Evolutionary conservation across 352 stramenopile species (phyloP).

Genomic region (Globisporangium recalcitrans): DNA sequence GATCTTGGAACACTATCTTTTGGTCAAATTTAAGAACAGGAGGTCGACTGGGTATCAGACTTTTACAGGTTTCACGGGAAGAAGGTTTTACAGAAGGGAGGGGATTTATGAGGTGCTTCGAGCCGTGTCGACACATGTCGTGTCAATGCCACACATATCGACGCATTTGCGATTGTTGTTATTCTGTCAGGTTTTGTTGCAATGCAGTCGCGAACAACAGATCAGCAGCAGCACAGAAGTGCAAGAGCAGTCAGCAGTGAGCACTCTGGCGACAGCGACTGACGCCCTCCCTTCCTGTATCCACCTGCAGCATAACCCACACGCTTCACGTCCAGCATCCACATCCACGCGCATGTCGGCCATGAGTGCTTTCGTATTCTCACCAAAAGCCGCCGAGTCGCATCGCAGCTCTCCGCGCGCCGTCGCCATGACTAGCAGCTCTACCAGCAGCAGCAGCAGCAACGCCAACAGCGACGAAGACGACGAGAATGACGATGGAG

Average conservation of each 20-base stretch:
- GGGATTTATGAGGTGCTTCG: too few relatives aligned
- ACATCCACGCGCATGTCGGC: neutral
- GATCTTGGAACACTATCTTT: too few relatives aligned
- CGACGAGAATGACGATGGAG: conserved; percentile 17
- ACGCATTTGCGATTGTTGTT: too few relatives aligned
- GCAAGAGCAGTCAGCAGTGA: too few relatives aligned
- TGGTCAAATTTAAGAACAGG: too few relatives aligned
- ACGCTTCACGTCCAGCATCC: neutral
- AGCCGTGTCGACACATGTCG: too few relatives aligned
- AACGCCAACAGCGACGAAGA: conserved; percentile 15
- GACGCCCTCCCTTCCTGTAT: neutral
- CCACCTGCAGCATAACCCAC: neutral
- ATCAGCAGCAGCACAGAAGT: neutral
- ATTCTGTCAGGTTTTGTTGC: too few relatives aligned
- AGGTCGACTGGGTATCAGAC: too few relatives aligned
- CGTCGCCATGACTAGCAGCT: neutral
- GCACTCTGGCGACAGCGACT: neutral
- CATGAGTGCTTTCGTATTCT: neutral
- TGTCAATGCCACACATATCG: too few relatives aligned
- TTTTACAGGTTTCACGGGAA: too few relatives aligned
- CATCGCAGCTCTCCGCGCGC: neutral
- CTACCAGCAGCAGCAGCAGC: neutral
- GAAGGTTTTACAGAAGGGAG: too few relatives aligned
- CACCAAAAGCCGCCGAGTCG: neutral
- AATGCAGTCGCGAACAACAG: neutral